phyloP scores from a whole-genome alignment of 1,139 yeast species.

The Saccharomyces hybrid region DNA sequence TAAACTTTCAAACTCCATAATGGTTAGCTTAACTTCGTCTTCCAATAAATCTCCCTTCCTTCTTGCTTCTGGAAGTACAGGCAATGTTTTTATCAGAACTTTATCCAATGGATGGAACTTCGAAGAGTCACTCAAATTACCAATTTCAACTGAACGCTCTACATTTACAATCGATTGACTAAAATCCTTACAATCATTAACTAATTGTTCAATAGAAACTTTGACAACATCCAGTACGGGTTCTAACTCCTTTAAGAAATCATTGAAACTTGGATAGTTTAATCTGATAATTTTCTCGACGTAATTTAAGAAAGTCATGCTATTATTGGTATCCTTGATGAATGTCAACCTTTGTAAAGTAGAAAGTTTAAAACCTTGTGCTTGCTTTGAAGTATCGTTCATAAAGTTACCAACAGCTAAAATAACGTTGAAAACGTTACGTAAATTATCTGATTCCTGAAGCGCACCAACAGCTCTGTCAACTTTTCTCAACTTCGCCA shows the following conservation, averaged over 20 bases:
- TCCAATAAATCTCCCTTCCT: constrained; percentile 55
- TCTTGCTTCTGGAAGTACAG: constrained; percentile 60
- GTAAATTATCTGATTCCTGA: constrained; percentile 50
- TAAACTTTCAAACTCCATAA: constrained; percentile 59
- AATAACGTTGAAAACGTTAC: constrained; percentile 65
- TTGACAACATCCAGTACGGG: constrained; percentile 58
- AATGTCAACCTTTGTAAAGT: constrained; percentile 70
- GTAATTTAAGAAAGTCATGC: constrained; percentile 72
- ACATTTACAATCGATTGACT: constrained; percentile 55
- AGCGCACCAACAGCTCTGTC: constrained; percentile 61
- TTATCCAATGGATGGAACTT: constrained; percentile 70
- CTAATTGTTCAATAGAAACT: constrained; percentile 59
- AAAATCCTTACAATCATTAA: constrained; percentile 54
- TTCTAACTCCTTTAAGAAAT: constrained; percentile 52
- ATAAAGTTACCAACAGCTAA: constrained; percentile 77
- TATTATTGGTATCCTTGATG: constrained; percentile 69
- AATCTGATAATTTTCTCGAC: constrained; percentile 65
- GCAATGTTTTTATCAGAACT: constrained; percentile 54
- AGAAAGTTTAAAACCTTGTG: constrained; percentile 68
- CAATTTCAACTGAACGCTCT: constrained; percentile 64
- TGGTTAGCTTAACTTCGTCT: constrained; percentile 57
- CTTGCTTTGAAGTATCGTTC: constrained; percentile 75
- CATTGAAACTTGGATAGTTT: constrained; percentile 58
- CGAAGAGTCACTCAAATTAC: constrained; percentile 68
- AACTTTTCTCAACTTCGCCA: constrained; percentile 49